Evolutionary conservation across 2,329 filamentous ascomycete genomes (phyloP), one percentile per base, ranked within the genome.

Genomic region (Trichophyton mentagrophytes): DNA sequence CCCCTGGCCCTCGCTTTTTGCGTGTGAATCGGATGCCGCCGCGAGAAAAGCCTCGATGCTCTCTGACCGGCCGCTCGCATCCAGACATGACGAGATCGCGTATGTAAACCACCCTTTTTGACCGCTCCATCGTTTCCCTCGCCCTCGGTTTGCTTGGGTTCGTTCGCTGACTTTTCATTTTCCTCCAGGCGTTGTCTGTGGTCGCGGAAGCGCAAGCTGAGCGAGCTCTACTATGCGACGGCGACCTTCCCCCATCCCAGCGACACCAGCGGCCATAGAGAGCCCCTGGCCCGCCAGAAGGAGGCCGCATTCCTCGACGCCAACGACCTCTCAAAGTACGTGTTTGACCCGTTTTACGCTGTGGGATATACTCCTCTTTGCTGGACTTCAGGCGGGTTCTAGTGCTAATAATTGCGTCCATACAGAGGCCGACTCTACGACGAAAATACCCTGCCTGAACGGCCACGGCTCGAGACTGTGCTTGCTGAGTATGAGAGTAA

Each of bases 191-290:
- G 72, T 71, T 78, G 77, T 82, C 83, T 88, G 80, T 82, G 81
- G 76, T 89, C 88, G 81, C 87, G 89, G 76, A 93, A 95, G 83
- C 86, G 89, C 76, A 95, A 95, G 81, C 82, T 96, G 73, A 86
- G 87, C 74, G 88, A 93, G 78, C 82, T 96, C 69, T 95, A 88
- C 79, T 83, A 88, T 81, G 86, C 88, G 79, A 87, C 87, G 74
- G 84, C 85, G 72, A 74, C 79, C 66, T 72, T 77, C 67, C 69
- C 71, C 66, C 70, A 69, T 69, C 75, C 75, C 69, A 74, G 71
- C 74, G 76, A 80, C 70, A 79, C 84, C 74, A 77, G 78, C 73
- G 78, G 77, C 65, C 71, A 85, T 68, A 82, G 83, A 69, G 80
- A 74, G 46, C 69, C 73, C 60, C 76, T 76, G 68, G 46, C 33